Evolutionary conservation across 805 yeast species (phyloP).

Genomic region (Torulaspora gathmanii): DNA sequence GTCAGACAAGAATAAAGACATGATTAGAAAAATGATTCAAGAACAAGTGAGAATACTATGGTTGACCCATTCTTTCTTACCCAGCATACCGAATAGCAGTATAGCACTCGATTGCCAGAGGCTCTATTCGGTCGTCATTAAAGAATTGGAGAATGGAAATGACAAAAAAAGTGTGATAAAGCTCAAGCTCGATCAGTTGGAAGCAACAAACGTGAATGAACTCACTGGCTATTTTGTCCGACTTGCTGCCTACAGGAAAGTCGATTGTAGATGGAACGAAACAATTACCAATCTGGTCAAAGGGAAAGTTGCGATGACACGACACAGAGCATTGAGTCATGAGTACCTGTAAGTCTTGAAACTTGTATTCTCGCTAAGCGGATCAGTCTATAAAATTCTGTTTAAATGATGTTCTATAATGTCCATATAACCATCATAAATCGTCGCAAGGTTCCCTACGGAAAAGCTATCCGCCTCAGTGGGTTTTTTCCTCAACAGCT

Average conservation of each 20-base stretch:
- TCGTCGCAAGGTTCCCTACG: slow-evolving; percentile 13
- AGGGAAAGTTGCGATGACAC: slow-evolving; percentile 25
- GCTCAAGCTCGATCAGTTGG: slow-evolving; percentile 23
- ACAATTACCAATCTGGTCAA: slow-evolving; percentile 45
- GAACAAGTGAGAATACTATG: slow-evolving; percentile 25
- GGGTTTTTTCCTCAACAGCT: not conserved
- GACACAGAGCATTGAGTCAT: slow-evolving; percentile 22
- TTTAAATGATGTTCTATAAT: slow-evolving; percentile 17
- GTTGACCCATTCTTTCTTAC: slow-evolving; percentile 18
- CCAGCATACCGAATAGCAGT: slow-evolving; percentile 22
- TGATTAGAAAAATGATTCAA: slow-evolving; percentile 16
- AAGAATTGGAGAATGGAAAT: slow-evolving; percentile 37
- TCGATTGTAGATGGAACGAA: slow-evolving; percentile 45
- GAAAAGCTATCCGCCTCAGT: slow-evolving; percentile 7
- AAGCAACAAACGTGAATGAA: slow-evolving; percentile 57
- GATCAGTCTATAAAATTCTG: not conserved
- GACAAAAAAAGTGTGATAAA: slow-evolving; percentile 46
- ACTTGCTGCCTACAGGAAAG: slow-evolving; percentile 42
- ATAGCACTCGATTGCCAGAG: slow-evolving; percentile 33
- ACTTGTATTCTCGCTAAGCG: not conserved
- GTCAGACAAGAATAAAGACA: slow-evolving; percentile 4
- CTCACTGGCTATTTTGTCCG: slow-evolving; percentile 62
- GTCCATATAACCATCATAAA: slow-evolving; percentile 22
- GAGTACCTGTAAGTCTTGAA: slow-evolving; percentile 18
- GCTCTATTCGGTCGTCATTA: slow-evolving; percentile 34